Evolutionary conservation across 2,329 filamentous ascomycete genomes (phyloP).

Genomic region (Neofusicoccum parvum): DNA sequence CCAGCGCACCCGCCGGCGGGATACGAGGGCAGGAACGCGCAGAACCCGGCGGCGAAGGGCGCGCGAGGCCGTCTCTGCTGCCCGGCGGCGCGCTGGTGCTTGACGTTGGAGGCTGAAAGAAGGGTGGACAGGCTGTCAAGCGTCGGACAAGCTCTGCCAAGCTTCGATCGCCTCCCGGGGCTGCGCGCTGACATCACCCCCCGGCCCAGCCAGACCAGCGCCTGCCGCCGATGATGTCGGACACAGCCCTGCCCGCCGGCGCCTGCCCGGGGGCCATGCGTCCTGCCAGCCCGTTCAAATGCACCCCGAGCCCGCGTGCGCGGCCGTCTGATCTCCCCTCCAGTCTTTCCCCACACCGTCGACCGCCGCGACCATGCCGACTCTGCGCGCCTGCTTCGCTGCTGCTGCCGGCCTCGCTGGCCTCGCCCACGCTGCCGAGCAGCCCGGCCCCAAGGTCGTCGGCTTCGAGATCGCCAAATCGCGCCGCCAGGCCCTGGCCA

Average conservation of each 20-base stretch:
- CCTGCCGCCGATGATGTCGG: background rate
- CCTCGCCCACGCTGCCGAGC: constrained; percentile 1
- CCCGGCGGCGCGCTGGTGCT: no score
- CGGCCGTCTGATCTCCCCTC: background rate
- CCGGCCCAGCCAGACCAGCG: background rate
- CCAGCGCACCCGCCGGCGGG: background rate
- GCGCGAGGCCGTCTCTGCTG: background rate
- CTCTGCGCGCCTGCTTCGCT: background rate
- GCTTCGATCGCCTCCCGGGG: background rate
- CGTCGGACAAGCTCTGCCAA: constrained; percentile 3
- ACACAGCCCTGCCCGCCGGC: background rate
- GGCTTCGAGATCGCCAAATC: constrained; percentile 15
- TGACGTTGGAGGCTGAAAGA: background rate
- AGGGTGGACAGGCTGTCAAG: background rate
- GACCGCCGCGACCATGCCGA: background rate
- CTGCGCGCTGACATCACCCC: constrained; percentile 4
- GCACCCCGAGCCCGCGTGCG: background rate
- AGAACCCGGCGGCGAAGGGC: background rate
- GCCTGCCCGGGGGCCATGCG: background rate
- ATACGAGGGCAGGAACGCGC: background rate
- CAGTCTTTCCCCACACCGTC: background rate
- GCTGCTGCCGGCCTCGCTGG: background rate
- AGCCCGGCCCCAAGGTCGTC: constrained; percentile 5
- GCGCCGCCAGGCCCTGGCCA: background rate
- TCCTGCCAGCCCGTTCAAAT: background rate